Percentiles rank a stretch among this genome's conserved stretches.
Evolutionary conservation across 495 filamentous ascomycete species (phyloP).

Genomic region (Tuber umbilicatum): DNA sequence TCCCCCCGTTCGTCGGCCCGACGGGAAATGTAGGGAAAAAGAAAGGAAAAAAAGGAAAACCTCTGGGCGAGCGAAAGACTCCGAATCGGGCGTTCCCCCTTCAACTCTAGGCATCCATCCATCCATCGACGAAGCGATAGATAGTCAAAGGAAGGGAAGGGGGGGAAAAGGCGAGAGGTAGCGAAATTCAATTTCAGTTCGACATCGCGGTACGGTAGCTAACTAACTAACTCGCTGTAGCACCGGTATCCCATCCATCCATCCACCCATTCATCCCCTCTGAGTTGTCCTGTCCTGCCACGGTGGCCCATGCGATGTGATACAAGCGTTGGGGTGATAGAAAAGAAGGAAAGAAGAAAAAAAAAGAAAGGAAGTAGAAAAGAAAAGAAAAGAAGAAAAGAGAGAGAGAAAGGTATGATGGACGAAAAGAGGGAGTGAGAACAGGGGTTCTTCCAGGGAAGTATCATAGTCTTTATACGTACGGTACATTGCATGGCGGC

Average conservation of each 20-base stretch:
- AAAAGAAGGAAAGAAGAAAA: background rate
- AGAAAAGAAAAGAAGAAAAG: background rate
- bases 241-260: no score
- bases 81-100: background rate
- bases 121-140: background rate
- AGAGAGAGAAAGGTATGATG: background rate
- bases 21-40: background rate
- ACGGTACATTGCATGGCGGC: background rate
- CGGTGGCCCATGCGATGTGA: constrained; percentile 3
- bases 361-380: background rate
- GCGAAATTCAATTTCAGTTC: background rate
- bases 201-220: background rate
- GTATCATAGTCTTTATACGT: background rate
- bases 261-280: no score
- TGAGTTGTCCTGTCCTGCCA: constrained; percentile 5
- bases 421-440: background rate
- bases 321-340: background rate
- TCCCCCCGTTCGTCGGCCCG: background rate
- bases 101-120: background rate
- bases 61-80: background rate
- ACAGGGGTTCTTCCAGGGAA: constrained; percentile 2
- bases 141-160: background rate
- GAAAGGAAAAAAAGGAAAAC: background rate
- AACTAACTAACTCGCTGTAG: background rate
- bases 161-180: background rate